Evolutionary conservation across 331 rosid genomes (phyloP).

Genomic region (Telfairia occidentalis): DNA sequence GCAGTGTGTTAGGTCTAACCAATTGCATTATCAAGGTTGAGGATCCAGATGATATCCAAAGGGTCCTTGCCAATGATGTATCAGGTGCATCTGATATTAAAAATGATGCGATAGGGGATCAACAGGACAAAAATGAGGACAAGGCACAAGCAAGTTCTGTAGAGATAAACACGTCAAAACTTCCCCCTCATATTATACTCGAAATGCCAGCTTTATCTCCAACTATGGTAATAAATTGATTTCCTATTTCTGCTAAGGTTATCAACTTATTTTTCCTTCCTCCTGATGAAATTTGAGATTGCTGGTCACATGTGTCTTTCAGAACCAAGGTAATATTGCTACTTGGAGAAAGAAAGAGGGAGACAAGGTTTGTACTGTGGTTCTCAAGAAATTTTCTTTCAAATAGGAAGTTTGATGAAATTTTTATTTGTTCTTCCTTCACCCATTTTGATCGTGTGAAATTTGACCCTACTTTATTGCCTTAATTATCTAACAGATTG

Average conservation of each 20-base stretch:
- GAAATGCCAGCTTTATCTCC: slow-evolving; percentile 97
- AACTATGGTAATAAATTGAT: slow-evolving; percentile 60
- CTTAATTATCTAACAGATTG: slow-evolving; percentile 48
- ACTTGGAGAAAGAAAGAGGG: slow-evolving; percentile 93
- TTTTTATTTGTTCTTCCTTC: not conserved
- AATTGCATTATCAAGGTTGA: slow-evolving; percentile 59
- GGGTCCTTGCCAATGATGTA: slow-evolving; percentile 43
- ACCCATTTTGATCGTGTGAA: not conserved
- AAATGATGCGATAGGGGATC: slow-evolving; percentile 29
- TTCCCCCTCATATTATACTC: slow-evolving; percentile 72
- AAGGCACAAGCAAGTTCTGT: slow-evolving; percentile 42
- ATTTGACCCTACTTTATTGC: not conserved
- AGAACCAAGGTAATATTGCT: slow-evolving; percentile 89
- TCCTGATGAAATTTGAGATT: slow-evolving; percentile 14
- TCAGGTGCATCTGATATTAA: slow-evolving; percentile 29
- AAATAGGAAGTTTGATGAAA: not conserved
- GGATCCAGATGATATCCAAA: slow-evolving; percentile 69
- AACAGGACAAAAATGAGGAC: slow-evolving; percentile 34
- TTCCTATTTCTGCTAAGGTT: slow-evolving; percentile 9
- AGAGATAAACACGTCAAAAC: slow-evolving; percentile 40
- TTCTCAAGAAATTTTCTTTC: not conserved
- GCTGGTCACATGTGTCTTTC: slow-evolving; percentile 18
- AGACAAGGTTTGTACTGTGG: slow-evolving; percentile 69
- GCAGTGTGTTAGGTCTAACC: slow-evolving; percentile 20
- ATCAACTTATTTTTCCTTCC: slow-evolving; percentile 13